These are phyloP conservation scores for Kandelia obovata DNA, from an alignment of 345 rosid genomes.

Conservation along the genomic window DNA sequence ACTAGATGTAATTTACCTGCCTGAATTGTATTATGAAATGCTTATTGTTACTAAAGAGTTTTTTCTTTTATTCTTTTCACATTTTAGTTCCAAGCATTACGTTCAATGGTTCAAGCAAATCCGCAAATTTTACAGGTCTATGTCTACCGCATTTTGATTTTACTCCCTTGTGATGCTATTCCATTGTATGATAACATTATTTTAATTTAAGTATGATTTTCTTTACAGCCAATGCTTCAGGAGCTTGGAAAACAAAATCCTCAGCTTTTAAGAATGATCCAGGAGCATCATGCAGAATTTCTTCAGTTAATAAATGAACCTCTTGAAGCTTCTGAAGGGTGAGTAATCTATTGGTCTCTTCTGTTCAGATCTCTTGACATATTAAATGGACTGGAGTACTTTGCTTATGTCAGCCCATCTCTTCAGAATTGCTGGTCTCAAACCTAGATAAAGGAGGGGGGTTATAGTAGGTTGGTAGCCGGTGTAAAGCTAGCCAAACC, in stretches of 20 bases:
- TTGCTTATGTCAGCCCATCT: no score
- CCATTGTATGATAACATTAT: neutral
- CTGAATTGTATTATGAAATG: neutral
- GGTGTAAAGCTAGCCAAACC: no score
- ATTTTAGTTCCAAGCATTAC: conserved; percentile 81
- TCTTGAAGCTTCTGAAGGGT: conserved; percentile 90
- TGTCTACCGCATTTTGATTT: neutral
- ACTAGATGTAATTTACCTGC: neutral
- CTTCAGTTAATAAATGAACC: conserved; percentile 95
- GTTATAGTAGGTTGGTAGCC: no score
- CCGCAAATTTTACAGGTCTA: conserved; percentile 93
- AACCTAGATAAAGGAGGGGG: no score
- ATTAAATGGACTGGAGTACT: no score
- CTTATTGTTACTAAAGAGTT: neutral
- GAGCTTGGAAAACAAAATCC: conserved; percentile 99
- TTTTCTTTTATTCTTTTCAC: conserved; percentile 1
- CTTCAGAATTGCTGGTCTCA: no score
- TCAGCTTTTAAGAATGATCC: conserved; percentile 79
- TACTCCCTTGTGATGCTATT: neutral
- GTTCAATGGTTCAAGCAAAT: conserved; percentile 92
- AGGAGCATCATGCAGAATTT: conserved; percentile 92
- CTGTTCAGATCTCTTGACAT: neutral
- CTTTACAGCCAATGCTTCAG: conserved; percentile 93
- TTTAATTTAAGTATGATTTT: conserved; percentile 8
- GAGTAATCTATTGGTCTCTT: conserved; percentile 23